A percentile compares a stretch with the other conserved stretches of the same genome.
phyloP scores from a whole-genome alignment of 1,139 yeast genomes.

The Blastobotrys buckinghamii region DNA sequence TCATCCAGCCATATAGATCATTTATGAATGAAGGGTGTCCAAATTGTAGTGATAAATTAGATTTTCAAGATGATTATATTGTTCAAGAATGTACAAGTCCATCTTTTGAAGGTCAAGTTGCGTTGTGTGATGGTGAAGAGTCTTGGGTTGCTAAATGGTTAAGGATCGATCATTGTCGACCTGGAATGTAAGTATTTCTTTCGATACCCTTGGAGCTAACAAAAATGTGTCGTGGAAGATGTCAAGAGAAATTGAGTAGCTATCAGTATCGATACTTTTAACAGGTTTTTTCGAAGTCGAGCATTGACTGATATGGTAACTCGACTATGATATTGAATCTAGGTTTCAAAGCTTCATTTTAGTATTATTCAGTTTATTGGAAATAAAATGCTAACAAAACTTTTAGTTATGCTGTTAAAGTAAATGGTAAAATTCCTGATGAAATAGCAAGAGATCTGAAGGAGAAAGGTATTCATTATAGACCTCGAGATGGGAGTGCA shows the following conservation, averaged over 20 bases:
- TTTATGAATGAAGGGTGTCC: slow-evolving; percentile 90
- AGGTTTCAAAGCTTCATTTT: too few species aligned
- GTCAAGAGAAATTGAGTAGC: neutral
- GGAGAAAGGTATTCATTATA: slow-evolving; percentile 68
- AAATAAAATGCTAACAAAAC: too few species aligned
- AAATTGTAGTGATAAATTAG: slow-evolving; percentile 87
- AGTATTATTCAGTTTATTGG: too few species aligned
- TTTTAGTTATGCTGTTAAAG: slow-evolving; percentile 68
- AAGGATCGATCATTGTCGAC: slow-evolving; percentile 80
- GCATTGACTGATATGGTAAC: too few species aligned
- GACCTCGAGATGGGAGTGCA: slow-evolving; percentile 96
- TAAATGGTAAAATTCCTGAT: slow-evolving; percentile 85
- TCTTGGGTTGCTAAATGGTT: slow-evolving; percentile 99
- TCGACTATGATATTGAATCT: too few species aligned
- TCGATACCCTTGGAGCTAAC: too few species aligned
- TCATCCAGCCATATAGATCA: slow-evolving; percentile 68
- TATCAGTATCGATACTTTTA: too few species aligned
- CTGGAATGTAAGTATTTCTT: slow-evolving; percentile 56
- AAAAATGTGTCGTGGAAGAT: neutral
- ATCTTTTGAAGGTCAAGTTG: slow-evolving; percentile 91
- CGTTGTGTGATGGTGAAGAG: slow-evolving; percentile 74
- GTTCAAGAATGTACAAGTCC: slow-evolving; percentile 94
- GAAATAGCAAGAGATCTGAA: slow-evolving; percentile 72
- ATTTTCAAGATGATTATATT: slow-evolving; percentile 73
- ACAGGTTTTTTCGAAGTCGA: too few species aligned